Conservation (phyloP, 2,329 filamentous ascomycete species). For the Monilinia fructicola region DNA sequence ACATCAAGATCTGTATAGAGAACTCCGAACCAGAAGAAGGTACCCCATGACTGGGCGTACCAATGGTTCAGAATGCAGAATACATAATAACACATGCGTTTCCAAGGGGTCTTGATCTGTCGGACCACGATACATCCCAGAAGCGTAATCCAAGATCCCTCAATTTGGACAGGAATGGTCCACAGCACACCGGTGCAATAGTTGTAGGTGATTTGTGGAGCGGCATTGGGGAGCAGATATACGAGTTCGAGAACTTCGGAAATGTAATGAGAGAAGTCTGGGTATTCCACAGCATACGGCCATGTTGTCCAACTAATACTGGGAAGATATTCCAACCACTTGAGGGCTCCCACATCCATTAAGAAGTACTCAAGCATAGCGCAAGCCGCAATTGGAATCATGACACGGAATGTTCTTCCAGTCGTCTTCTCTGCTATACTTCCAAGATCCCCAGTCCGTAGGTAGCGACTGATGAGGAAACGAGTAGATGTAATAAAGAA, state of each 20-base stretch:
- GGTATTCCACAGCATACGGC: slow-evolving; percentile 46
- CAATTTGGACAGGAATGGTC: slow-evolving; percentile 51
- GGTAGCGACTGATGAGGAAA: slow-evolving; percentile 46
- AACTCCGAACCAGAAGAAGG: slow-evolving; percentile 48
- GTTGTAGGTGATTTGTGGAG: slow-evolving; percentile 48
- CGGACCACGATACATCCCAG: slow-evolving; percentile 46
- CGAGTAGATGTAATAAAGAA: slow-evolving; percentile 51
- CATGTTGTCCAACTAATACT: slow-evolving; percentile 50
- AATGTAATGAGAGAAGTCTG: slow-evolving; percentile 46
- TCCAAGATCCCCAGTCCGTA: slow-evolving; percentile 45
- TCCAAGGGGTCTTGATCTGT: slow-evolving; percentile 49
- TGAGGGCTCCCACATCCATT: slow-evolving; percentile 46
- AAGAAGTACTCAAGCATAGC: slow-evolving; percentile 49
- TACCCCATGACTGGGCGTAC: slow-evolving; percentile 49
- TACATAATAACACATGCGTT: slow-evolving; percentile 47
- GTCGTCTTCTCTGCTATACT: slow-evolving; percentile 48
- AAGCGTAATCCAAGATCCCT: slow-evolving; percentile 48
- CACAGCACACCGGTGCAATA: slow-evolving; percentile 52
- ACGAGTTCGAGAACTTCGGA: slow-evolving; percentile 47
- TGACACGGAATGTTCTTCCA: slow-evolving; percentile 46
- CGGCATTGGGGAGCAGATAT: slow-evolving; percentile 49
- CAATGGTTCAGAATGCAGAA: slow-evolving; percentile 47
- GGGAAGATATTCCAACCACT: slow-evolving; percentile 47
- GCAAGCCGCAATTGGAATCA: slow-evolving; percentile 47
- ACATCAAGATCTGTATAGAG: slow-evolving; percentile 48